phyloP scores from a whole-genome alignment of 139 green algal species.

The Picochlorum sp. region DNA sequence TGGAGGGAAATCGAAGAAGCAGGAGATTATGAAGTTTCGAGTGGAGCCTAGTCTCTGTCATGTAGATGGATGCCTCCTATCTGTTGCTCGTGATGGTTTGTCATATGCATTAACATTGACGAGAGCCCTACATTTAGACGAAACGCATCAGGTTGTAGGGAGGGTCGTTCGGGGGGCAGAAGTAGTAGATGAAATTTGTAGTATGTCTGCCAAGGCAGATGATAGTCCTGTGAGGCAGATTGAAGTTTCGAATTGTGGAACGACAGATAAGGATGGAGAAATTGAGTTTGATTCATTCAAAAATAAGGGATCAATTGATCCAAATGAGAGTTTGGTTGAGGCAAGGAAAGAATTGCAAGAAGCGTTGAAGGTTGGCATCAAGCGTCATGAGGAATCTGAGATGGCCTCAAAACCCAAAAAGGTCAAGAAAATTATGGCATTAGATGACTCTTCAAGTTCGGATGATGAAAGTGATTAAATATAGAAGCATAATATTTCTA shows the following conservation, averaged over 20 bases:
- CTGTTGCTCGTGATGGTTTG: constrained; percentile 36
- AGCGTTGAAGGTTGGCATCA: too few relatives aligned
- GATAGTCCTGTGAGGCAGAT: constrained; percentile 31
- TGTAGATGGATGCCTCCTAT: constrained; percentile 35
- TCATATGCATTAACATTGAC: constrained; percentile 48
- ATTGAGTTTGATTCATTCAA: background rate
- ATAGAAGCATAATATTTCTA: background rate
- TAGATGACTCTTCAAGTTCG: too few relatives aligned
- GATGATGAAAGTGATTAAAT: too few relatives aligned
- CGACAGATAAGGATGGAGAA: background rate
- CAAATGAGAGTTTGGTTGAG: too few relatives aligned
- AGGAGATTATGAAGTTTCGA: constrained; percentile 16
- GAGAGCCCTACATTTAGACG: constrained; percentile 40
- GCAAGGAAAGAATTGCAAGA: too few relatives aligned
- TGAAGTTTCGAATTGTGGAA: constrained; percentile 4
- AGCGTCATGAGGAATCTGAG: too few relatives aligned
- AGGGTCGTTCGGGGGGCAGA: constrained; percentile 34
- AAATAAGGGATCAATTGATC: too few relatives aligned
- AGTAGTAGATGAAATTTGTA: constrained; percentile 35
- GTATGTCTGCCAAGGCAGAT: constrained; percentile 26
- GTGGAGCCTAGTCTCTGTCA: constrained; percentile 30
- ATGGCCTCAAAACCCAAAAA: too few relatives aligned
- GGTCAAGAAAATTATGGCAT: too few relatives aligned
- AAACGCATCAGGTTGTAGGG: constrained; percentile 59
- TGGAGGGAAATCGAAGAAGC: constrained; percentile 26